Base-by-base conservation (phyloP, 164 flowering plant species). In the Paratinospora sagittata region DNA sequence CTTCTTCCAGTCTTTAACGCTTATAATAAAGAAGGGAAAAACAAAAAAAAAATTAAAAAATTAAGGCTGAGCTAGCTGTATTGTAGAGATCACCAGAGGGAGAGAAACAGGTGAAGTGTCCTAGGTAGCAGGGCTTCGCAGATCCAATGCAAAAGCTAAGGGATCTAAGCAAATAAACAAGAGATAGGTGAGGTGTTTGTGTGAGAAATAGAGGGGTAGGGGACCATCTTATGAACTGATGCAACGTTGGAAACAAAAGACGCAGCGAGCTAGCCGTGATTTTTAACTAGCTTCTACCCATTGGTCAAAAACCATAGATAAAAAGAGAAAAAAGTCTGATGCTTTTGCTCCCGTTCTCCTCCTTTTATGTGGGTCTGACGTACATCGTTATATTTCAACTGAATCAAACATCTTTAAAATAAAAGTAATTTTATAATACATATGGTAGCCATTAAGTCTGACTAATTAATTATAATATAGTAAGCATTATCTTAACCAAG, bases 71-170 rank as follows among this genome's bases (percentile, higher is more conserved):
- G 33, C 24, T 61, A 30, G 34, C 34, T 30, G 34, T 30, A 30
- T 30, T 30, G 39, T 8, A 55, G 60, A n/a, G 21, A 3, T 14
- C 23, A 30, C 34, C 60, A 55, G 60, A 33, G 33, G 10, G 26
- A 68, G 60, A 19, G 24, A 36, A 34, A 37, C 47, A 67, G 23
- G n/a, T 67, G 23, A 49, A 45, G 36, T 37, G 72, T 70, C 66
- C 41, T 70, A 70, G 55, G 72, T 70, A 61, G 8, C 16, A 70
- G 71, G 55, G 23, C 27, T 62, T 41, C 57, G 26, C 30, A 41
- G 52, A 58, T 70, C 49, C 52, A 12, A 68, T 57, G 27, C 62
- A 27, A 36, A 10, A 13, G 27, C 63, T 23, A 37, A 21, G 24
- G 58, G 52, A 70, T 70, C 66, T 19, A 70, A 60, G 4, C 12